Percentiles rank a stretch among this genome's conserved stretches.
Conservation (phyloP, 768 basidiomycete genomes). For the Crassisporium funariophilum region DNA sequence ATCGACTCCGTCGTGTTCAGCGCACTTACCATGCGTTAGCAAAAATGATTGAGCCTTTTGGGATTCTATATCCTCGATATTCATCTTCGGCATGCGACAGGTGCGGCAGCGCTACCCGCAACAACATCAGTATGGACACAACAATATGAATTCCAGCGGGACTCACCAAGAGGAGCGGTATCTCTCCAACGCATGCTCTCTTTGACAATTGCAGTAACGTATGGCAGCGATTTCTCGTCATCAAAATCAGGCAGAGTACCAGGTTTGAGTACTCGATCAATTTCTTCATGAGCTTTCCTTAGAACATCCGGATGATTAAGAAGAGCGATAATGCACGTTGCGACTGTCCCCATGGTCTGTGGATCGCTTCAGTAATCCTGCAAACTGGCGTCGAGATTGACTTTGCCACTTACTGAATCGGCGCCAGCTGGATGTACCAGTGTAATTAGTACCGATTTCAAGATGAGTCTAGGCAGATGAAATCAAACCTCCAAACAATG, state of each 20-base stretch:
- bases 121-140: background rate
- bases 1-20: background rate
- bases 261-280: conserved; percentile 33
- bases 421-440: conserved; percentile 10
- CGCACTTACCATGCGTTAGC: conserved; percentile 34
- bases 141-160: background rate
- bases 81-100: conserved; percentile 26
- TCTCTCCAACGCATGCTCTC: conserved; percentile 32
- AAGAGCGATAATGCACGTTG: conserved; percentile 33
- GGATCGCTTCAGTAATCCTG: background rate
- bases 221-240: conserved; percentile 30
- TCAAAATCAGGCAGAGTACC: conserved; percentile 34
- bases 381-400: background rate
- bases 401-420: conserved; percentile 12
- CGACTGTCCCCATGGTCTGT: conserved; percentile 27
- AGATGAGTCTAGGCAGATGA: background rate
- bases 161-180: conserved; percentile 25
- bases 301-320: conserved; percentile 31
- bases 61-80: conserved; percentile 32
- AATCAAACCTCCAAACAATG: conserved; percentile 23
- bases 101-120: conserved; percentile 24
- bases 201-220: conserved; percentile 31
- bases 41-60: conserved; percentile 34
- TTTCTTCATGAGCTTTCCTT: conserved; percentile 33
- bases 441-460: background rate